Evolutionary conservation across 805 yeast genomes (phyloP), one percentile per base, ranked within the genome.

Genomic region (Yarrowia osloensis): DNA sequence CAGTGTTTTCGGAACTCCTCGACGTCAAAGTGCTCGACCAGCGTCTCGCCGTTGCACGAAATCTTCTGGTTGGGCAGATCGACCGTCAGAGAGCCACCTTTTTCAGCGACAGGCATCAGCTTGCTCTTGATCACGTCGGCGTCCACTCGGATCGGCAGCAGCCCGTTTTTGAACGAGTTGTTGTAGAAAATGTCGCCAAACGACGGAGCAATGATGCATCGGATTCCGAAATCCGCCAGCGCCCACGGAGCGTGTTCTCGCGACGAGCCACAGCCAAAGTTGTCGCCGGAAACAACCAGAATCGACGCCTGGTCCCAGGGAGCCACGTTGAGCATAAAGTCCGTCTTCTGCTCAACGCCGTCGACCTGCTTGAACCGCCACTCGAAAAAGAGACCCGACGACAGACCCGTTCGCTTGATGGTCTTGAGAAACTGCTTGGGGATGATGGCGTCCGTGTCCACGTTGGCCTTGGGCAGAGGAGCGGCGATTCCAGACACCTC

Each of bases 211-310:
- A 95, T 93, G 75, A 95, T 90, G 70, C 94, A 88, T 78, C 90
- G 88, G 78, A 95, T 92, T 79, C 99, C 99, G 75, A 95, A 95
- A 80, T 95, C 99, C 74, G 92, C 93, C 72, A 95, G 84, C 1
- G 99, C 98, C 99, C 99, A 95, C 68, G 99, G 98, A 37, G 99
- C 99, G 75, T 95, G 99, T 79, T 95, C 99, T 85, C 99, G 91
- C 1, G 98, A 93, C 46, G 98, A 93, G 74, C 99, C 99, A 82
- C 99, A 95, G 72, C 99, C 99, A 77, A 95, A 95, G 83, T 95
- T 95, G 77, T 91, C 96, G 77, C 99, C 99, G 49, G 96, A 87
- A 69, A 92, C 97, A 72, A 94, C 88, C 71, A 95, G 81, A 72
- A 94, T 88, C 78, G 89, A 87, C 22, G 98, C 88, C 26, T 83